Evolutionary conservation across 2,329 filamentous ascomycete species (phyloP).

Genomic region (Nothophoma quercina): DNA sequence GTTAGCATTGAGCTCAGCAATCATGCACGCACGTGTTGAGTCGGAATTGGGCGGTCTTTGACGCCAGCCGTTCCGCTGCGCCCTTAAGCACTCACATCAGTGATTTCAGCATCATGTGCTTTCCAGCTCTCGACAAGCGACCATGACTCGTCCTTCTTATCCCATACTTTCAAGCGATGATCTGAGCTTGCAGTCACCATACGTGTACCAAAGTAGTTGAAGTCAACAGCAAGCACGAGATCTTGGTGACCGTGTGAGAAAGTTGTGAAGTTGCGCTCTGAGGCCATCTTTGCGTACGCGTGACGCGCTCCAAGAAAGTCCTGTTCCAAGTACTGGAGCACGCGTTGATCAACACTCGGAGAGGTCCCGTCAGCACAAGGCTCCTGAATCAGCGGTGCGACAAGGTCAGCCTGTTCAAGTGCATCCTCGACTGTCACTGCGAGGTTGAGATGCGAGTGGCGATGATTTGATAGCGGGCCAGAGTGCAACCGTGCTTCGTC

Average conservation of each 20-base stretch:
- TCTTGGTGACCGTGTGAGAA: constrained; percentile 80
- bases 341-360: constrained; percentile 33
- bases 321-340: constrained; percentile 37
- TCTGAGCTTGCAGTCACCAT: constrained; percentile 92
- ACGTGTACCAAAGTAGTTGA: constrained; percentile 91
- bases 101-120: constrained; percentile 87
- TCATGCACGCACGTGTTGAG: too few species aligned
- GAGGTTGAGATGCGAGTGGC: constrained; percentile 45
- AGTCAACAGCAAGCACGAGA: constrained; percentile 82
- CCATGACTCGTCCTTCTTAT: constrained; percentile 80
- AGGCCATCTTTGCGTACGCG: constrained; percentile 46
- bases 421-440: constrained; percentile 39
- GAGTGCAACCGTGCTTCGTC: constrained; percentile 41
- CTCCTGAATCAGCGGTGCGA: constrained; percentile 45
- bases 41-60: too few species aligned
- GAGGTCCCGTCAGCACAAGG: constrained; percentile 42
- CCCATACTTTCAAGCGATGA: constrained; percentile 91
- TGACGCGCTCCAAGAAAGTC: constrained; percentile 39
- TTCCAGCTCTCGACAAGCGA: constrained; percentile 85
- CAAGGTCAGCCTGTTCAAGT: constrained; percentile 42
- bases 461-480: constrained; percentile 31
- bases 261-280: constrained; percentile 58
- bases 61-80: too few species aligned
- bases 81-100: constrained; percentile 77
- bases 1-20: constrained; percentile 25